Conservation (phyloP, 1,284 basidiomycete genomes). For the Trametes hirsuta region DNA sequence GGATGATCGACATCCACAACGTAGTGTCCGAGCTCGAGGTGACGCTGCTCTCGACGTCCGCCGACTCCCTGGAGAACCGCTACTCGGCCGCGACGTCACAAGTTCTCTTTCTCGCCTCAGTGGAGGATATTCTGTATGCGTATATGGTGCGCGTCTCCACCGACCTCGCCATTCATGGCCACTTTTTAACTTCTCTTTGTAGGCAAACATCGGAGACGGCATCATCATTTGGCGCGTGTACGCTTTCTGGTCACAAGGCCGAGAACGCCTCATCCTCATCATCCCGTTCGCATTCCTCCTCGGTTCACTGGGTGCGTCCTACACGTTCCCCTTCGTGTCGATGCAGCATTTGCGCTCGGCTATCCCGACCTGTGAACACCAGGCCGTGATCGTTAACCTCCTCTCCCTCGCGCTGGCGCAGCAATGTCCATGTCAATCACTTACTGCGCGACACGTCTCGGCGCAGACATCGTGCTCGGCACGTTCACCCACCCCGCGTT, state of each 20-base stretch:
- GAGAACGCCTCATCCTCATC: slow-evolving; percentile 13
- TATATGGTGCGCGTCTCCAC: slow-evolving; percentile 8
- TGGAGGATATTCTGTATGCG: slow-evolving; percentile 16
- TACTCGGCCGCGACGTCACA: slow-evolving; percentile 2
- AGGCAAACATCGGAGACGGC: slow-evolving; percentile 18
- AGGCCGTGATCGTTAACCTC: neutral
- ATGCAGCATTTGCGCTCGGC: too few species aligned
- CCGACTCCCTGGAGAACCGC: slow-evolving; percentile 5
- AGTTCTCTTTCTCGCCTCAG: slow-evolving; percentile 3
- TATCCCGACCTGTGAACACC: neutral
- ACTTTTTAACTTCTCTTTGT: neutral
- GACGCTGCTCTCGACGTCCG: slow-evolving; percentile 3
- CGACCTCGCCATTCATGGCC: neutral
- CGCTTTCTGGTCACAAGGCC: slow-evolving; percentile 18
- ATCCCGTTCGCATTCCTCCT: slow-evolving; percentile 12
- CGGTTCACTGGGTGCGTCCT: slow-evolving; percentile 16
- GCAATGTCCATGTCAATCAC: slow-evolving; percentile 14
- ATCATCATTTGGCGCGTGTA: slow-evolving; percentile 22
- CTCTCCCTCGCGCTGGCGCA: neutral
- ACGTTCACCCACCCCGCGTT: slow-evolving; percentile 16
- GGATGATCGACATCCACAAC: slow-evolving; percentile 22
- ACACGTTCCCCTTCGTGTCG: too few species aligned
- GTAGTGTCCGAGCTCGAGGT: slow-evolving; percentile 9
- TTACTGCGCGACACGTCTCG: slow-evolving; percentile 15
- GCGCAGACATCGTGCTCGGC: slow-evolving; percentile 14